Base-by-base conservation (phyloP, 2,329 filamentous ascomycete species). In the Clarireedia sp. region DNA sequence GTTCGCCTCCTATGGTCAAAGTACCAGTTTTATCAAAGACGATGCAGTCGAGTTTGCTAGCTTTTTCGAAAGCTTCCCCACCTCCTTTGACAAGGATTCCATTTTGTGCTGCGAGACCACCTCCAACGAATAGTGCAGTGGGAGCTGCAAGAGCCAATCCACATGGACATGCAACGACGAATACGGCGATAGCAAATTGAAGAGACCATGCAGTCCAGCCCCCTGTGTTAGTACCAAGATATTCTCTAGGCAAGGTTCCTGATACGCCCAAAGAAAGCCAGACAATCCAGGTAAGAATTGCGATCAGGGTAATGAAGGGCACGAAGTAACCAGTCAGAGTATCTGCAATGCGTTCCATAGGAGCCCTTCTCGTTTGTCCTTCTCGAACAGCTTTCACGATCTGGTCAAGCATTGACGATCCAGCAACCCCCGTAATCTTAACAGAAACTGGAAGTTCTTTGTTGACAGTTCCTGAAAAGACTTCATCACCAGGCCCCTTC, bases 381-480 rank as follows among this genome's bases (percentile, higher is more conserved):
- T 91, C 87, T 12, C 86, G 80, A 3, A 91, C 87, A 4, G 86
- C 83, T 49, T 83, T 78, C 59, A 91, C 86, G 57, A 92, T 91
- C 62, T 89, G 81, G 68, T 91, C 88, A 3, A 92, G 75, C 85
- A 91, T 87, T 0, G 87, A 90, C 14, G 78, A 77, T 3, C 87
- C 87, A 0, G 80, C 78, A 1, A 80, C 75, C 10, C 82, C 82
- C 0, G 81, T 87, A 43, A 90, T 77, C 44, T 77, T 75, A 24
- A 89, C 74, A 9, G 81, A 76, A 16, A 90, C 68, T 0, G 86
- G 78, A 0, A 76, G 69, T 5, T 77, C 83, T 65, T 86, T 85
- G 71, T 91, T 91, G 67, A 90, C 76, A 0, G 88, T 90, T 16
- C 87, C 87, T 0, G 86, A 81, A 63, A 79, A 90, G 2, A 90